phyloP scores from a whole-genome alignment of 768 basidiomycete species.

The Kockovaella imperatae region DNA sequence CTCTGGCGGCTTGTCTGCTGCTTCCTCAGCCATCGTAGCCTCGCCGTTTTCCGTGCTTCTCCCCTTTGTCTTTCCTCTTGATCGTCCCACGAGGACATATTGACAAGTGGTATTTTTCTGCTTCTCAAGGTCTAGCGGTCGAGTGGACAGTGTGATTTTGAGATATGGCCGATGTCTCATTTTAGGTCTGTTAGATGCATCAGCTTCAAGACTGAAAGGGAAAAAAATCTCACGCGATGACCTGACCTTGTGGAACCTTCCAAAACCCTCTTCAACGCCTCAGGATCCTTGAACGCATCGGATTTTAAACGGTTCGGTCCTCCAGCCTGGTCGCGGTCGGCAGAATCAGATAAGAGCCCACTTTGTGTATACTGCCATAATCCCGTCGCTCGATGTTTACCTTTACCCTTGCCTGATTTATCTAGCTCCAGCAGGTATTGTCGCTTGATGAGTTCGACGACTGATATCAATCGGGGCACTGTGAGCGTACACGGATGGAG shows the following conservation, averaged over 20 bases:
- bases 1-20: not conserved
- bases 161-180: constrained; percentile 39
- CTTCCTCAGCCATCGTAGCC: not conserved
- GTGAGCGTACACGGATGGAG: constrained; percentile 34
- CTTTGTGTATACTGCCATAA: constrained; percentile 39
- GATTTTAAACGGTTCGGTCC: not conserved
- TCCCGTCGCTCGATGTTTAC: constrained; percentile 17
- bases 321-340: constrained; percentile 1
- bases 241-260: constrained; percentile 29
- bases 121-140: constrained; percentile 25
- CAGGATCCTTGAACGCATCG: too few relatives aligned
- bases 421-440: constrained; percentile 49
- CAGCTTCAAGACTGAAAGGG: not conserved
- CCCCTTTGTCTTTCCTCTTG: not conserved
- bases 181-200: constrained; percentile 20
- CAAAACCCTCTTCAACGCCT: constrained; percentile 16
- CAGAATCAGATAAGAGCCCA: constrained; percentile 12
- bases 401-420: constrained; percentile 3
- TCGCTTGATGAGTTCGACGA: constrained; percentile 77
- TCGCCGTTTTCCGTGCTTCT: not conserved
- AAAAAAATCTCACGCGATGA: too few relatives aligned
- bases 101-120: constrained; percentile 19
- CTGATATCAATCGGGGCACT: constrained; percentile 62
- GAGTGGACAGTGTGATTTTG: constrained; percentile 26
- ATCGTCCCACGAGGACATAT: constrained; percentile 12